Percentiles rank a stretch among this genome's conserved stretches.
phyloP scores from a whole-genome alignment of 2,329 filamentous ascomycete species.

The Trichoderma polysporum region DNA sequence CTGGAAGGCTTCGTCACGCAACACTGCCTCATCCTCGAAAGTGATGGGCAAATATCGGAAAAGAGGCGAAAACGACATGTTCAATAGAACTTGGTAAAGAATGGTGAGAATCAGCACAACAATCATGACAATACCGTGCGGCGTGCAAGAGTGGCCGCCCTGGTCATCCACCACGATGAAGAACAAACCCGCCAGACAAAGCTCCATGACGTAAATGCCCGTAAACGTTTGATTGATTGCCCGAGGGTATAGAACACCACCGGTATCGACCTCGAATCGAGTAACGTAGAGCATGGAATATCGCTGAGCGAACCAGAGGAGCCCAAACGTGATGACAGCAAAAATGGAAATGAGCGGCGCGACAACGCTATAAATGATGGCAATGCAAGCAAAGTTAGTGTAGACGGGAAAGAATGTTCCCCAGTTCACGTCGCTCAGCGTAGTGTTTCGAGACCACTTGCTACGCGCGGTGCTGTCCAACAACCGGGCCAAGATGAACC shows the following conservation, averaged over 20 bases:
- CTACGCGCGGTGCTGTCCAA: slow-evolving; percentile 77
- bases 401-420: slow-evolving; percentile 94
- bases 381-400: slow-evolving; percentile 94
- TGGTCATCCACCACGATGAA: slow-evolving; percentile 67
- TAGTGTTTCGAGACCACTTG: slow-evolving; percentile 85
- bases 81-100: slow-evolving; percentile 77
- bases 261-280: slow-evolving; percentile 85
- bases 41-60: slow-evolving; percentile 91
- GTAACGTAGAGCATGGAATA: slow-evolving; percentile 96
- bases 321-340: slow-evolving; percentile 84
- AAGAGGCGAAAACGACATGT: slow-evolving; percentile 79
- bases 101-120: slow-evolving; percentile 68
- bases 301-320: slow-evolving; percentile 94
- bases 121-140: slow-evolving; percentile 85
- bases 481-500: slow-evolving; percentile 78
- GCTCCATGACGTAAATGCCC: slow-evolving; percentile 90
- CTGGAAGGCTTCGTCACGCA: slow-evolving; percentile 87
- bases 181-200: slow-evolving; percentile 86
- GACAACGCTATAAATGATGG: slow-evolving; percentile 82
- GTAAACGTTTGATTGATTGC: slow-evolving; percentile 96
- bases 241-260: slow-evolving; percentile 84
- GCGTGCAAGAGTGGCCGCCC: slow-evolving; percentile 57
- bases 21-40: slow-evolving; percentile 88
- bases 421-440: slow-evolving; percentile 77
- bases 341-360: slow-evolving; percentile 90